phyloP scores from a whole-genome alignment of 2,329 filamentous ascomycete species.

The Proliferodiscus dingleyae region DNA sequence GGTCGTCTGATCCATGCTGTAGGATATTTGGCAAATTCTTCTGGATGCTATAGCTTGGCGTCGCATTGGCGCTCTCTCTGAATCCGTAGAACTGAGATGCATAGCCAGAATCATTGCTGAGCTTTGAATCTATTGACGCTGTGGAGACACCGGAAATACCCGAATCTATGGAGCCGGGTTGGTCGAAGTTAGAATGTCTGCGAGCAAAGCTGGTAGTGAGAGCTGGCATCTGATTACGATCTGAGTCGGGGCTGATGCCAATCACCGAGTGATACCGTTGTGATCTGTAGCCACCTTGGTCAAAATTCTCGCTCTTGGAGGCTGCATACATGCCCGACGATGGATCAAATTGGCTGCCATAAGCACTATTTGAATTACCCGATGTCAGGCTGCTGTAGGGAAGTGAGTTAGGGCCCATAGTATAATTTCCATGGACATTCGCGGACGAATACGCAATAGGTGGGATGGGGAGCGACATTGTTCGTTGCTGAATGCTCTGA shows the following conservation, averaged over 20 bases:
- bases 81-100: conserved; percentile 23
- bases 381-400: conserved; percentile 22
- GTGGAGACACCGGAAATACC: conserved; percentile 22
- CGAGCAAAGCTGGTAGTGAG: conserved; percentile 19
- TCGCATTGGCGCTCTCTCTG: conserved; percentile 15
- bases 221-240: conserved; percentile 18
- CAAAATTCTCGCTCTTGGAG: conserved; percentile 23
- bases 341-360: conserved; percentile 19
- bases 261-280: conserved; percentile 24
- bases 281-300: conserved; percentile 18
- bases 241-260: conserved; percentile 18
- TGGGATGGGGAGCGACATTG: conserved; percentile 27
- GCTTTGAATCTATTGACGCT: conserved; percentile 22
- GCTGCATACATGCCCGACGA: conserved; percentile 21
- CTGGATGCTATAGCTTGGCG: conserved; percentile 20
- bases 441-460: conserved; percentile 21
- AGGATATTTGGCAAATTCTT: conserved; percentile 24
- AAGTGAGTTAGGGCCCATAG: conserved; percentile 12
- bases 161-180: conserved; percentile 20
- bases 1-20: conserved; percentile 20
- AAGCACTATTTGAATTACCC: conserved; percentile 11
- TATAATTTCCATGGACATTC: conserved; percentile 19
- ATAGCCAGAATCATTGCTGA: conserved; percentile 27
- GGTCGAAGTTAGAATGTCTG: conserved; percentile 24
- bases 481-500: conserved; percentile 25